Conservation (phyloP, 2,329 filamentous ascomycete species). For the Amylocarpus encephaloides region DNA sequence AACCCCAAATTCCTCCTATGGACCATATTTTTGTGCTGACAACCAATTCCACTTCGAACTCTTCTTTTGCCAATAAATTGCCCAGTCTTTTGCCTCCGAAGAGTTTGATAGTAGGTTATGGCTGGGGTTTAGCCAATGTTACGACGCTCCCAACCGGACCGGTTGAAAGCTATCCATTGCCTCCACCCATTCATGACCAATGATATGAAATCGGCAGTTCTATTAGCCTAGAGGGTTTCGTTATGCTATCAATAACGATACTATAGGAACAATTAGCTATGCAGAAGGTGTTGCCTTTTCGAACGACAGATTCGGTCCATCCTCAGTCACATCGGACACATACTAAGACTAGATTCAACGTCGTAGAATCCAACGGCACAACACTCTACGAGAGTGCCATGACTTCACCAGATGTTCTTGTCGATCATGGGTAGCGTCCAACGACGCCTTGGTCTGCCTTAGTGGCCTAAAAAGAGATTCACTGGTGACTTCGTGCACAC, state of each 20-base stretch:
- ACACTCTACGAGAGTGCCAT: conserved; percentile 31
- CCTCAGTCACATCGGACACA: conserved; percentile 31
- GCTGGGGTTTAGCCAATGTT: conserved; percentile 34
- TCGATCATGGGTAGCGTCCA: conserved; percentile 35
- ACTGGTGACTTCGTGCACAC: conserved; percentile 39
- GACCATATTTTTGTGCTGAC: conserved; percentile 6
- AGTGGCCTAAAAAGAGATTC: conserved; percentile 39
- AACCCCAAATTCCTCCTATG: background rate
- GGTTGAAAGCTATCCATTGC: conserved; percentile 22
- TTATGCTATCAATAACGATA: conserved; percentile 28
- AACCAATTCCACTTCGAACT: conserved; percentile 20
- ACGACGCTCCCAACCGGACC: conserved; percentile 29
- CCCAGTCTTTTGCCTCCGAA: conserved; percentile 32
- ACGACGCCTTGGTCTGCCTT: conserved; percentile 34
- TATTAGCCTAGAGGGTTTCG: conserved; percentile 27
- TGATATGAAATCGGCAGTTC: conserved; percentile 37
- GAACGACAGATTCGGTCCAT: conserved; percentile 5
- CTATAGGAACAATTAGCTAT: conserved; percentile 8
- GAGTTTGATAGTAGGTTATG: conserved; percentile 32
- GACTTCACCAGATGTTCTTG: conserved; percentile 25
- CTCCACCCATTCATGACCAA: conserved; percentile 26
- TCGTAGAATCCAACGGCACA: conserved; percentile 27
- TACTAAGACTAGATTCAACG: conserved; percentile 35
- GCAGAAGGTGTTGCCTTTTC: conserved; percentile 12
- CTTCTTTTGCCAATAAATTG: conserved; percentile 33